These are phyloP conservation scores for Quercus wislizeni DNA, from an alignment of 306 rosid genomes.

Conservation along the genomic window DNA sequence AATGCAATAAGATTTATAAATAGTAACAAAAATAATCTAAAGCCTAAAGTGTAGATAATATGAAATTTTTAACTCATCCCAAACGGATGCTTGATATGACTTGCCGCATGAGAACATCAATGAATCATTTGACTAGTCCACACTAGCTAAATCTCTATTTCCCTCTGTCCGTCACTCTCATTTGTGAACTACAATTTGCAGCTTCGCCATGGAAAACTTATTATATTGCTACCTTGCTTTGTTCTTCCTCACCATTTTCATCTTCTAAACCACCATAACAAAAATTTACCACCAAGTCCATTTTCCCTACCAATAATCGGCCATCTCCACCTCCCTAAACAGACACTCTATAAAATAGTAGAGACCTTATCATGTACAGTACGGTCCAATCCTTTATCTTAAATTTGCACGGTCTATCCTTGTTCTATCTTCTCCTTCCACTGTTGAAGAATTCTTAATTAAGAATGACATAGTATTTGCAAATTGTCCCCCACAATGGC, in stretches of 20 bases:
- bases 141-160: no score
- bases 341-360: conserved; percentile 20
- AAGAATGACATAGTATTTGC: conserved; percentile 40
- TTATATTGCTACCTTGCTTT: background rate
- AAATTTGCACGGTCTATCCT: conserved; percentile 21
- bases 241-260: conserved; percentile 4
- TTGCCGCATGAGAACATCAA: no score
- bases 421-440: conserved; percentile 36
- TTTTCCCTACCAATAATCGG: conserved; percentile 44
- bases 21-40: no score
- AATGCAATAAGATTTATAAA: fast-evolving
- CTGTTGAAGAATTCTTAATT: conserved; percentile 31
- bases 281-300: conserved; percentile 40
- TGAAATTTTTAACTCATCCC: no score
- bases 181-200: background rate
- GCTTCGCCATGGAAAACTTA: background rate
- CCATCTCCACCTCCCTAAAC: conserved; percentile 39
- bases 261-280: background rate
- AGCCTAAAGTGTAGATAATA: no score
- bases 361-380: conserved; percentile 4
- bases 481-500: conserved; percentile 34
- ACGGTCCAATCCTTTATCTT: conserved; percentile 30
- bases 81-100: no score
- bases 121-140: no score
- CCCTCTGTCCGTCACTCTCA: no score